These are phyloP conservation scores for Sherardia arvensis DNA, from an alignment of 257 asterid genomes.

Conservation along the genomic window DNA sequence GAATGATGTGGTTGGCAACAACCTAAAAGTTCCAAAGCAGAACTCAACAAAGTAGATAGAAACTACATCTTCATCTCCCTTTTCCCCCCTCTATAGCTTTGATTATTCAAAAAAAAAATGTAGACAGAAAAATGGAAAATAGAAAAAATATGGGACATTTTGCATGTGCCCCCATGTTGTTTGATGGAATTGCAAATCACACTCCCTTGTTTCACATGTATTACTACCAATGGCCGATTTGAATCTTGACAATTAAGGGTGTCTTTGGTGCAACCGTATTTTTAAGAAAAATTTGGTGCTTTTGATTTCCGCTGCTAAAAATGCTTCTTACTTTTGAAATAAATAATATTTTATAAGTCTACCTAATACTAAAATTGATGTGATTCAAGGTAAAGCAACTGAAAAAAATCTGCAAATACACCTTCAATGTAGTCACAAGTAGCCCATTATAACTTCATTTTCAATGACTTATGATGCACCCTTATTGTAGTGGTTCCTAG, in stretches of 20 bases:
- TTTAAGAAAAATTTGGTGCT: too few relatives aligned
- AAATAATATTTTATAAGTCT: too few relatives aligned
- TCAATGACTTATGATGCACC: too few relatives aligned
- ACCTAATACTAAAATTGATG: too few relatives aligned
- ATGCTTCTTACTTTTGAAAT: too few relatives aligned
- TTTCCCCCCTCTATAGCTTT: background rate
- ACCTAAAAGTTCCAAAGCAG: constrained; percentile 38
- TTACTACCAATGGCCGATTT: background rate
- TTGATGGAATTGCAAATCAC: background rate
- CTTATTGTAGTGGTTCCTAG: too few relatives aligned
- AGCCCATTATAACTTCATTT: too few relatives aligned
- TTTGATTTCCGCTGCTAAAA: too few relatives aligned
- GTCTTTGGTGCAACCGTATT: too few relatives aligned
- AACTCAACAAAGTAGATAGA: constrained; percentile 22
- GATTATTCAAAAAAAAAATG: background rate
- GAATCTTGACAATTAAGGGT: background rate
- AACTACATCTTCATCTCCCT: constrained; percentile 11
- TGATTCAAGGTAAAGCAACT: too few relatives aligned
- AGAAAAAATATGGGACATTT: background rate
- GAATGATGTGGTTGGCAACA: constrained; percentile 67
- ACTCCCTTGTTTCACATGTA: background rate
- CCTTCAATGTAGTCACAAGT: too few relatives aligned
- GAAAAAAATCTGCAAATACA: too few relatives aligned
- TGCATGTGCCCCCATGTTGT: background rate
- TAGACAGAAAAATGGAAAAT: background rate